Base-by-base conservation (phyloP, 345 rosid genomes). In the Linum tenue region DNA sequence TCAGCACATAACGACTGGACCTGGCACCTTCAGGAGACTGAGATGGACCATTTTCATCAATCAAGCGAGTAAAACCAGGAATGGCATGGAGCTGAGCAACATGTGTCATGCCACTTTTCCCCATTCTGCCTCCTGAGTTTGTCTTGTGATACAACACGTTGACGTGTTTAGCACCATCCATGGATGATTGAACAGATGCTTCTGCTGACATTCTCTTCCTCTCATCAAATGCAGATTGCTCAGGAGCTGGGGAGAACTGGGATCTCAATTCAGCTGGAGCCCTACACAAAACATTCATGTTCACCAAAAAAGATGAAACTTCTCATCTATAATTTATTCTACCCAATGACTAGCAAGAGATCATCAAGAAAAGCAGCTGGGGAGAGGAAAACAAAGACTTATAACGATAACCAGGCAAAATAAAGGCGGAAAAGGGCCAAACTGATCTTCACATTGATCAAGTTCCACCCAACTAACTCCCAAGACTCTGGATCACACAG, bases 131-230 rank as follows among this genome's bases (percentile, higher is more conserved):
- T n/a, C 72, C 80, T 5, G 66, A 72, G 39, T 48, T 65, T 12
- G 75, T 72, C 72, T 78, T 84, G 58, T 77, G 65, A 69, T 79
- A 72, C 6, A 79, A 83, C 74, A 81, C 57, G 37, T 81, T 86
- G 78, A 79, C 73, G 62, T 81, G 79, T 72, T 85, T 86, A 75
- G 69, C 80, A 62, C 74, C 85, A 73, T 81, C 75, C 74, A 69
- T 22, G 31, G 31, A 56, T 15, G 78, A 63, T 64, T 64, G 66
- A 38, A 59, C 37, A 48, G 82, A 66, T 55, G 74, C 72, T 60
- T 77, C 86, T 42, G 73, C 69, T 57, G 83, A 75, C 2, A 60
- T 72, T 51, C 39, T 72, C 72, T 72, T 67, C 67, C 69, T 80
- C 39, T 67, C 67, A 3, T 68, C 69, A 67, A 63, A n/a, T 56